Base-by-base conservation (phyloP, 2,329 filamentous ascomycete species). In the Polytolypa hystricis region DNA sequence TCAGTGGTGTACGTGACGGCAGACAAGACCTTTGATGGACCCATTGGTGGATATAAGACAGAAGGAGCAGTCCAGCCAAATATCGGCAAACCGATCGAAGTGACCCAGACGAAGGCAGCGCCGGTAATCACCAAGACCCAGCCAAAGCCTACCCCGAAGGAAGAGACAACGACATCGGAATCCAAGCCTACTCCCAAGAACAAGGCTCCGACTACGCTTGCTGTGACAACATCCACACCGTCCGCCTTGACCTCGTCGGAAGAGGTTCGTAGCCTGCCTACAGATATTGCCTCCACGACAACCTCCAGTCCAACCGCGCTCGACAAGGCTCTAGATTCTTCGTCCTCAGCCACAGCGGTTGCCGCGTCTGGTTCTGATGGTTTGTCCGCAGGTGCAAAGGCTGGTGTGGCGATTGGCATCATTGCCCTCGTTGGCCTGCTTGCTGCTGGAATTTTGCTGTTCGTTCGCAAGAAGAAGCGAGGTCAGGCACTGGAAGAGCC, bases 321-420 rank as follows among this genome's bases (percentile, higher is more conserved):
- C 10, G 33, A 46, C 21, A 40, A 37, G 9, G 40, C 46, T 5
- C 29, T 35, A 8, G 29, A 38, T 11, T 30, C 26, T n/a, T 30
- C 41, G 11, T 31, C 26, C 15, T 32, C 40, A 14, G 44, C 47
- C 8, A 41, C 50, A 15, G 40, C 51, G 10, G 48, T 47, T 2
- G 35, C 50, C 2, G 46, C 51, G 8, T 49, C 51, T 39, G 42
- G 46, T 10, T 54, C 58, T n/a, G 42, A 43, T 12, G 65, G 64
- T 11, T 50, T 70, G 42, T 58, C 61, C 2, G 52, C 53, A 11
- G 64, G 64, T 35, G 66, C 62, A 19, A 91, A 85, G 60, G 87
- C 85, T 29, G 91, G 91, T 42, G 73, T 95, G 43, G 84, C 81
- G 4, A 78, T 95, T 54, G 87, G 86, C 51, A 75, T 93, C 32